A percentile compares a stretch with the other conserved stretches of the same genome.
Evolutionary conservation across 2,329 filamentous ascomycete species (phyloP).

Genomic region (Chalaropsis thielavioides): DNA sequence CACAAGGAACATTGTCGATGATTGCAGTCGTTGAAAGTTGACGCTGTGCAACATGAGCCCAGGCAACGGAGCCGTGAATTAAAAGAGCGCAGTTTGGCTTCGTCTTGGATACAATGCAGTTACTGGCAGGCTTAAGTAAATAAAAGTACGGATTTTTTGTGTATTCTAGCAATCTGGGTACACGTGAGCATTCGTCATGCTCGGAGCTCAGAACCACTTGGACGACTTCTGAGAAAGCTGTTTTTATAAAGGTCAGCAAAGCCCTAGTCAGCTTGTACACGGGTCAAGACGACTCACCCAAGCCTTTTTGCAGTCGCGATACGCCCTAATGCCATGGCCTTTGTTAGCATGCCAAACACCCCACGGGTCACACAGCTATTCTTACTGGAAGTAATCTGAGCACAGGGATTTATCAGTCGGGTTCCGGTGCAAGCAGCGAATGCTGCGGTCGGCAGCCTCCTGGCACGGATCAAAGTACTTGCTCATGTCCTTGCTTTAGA

Average conservation of each 20-base stretch:
- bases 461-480: constrained; percentile 94
- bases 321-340: constrained; percentile 46
- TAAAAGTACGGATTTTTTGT: neutral
- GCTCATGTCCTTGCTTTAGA: constrained; percentile 63
- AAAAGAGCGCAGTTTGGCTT: no score
- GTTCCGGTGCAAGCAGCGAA: constrained; percentile 80
- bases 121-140: no score
- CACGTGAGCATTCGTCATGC: no score
- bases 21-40: no score
- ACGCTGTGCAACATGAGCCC: neutral
- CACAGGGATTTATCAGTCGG: constrained; percentile 80
- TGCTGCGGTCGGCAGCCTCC: constrained; percentile 71
- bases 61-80: neutral
- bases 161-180: neutral
- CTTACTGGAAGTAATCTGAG: constrained; percentile 87
- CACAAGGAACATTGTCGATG: neutral
- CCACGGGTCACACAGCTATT: constrained; percentile 17
- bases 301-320: constrained; percentile 85
- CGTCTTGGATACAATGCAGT: no score
- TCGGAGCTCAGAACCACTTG: constrained; percentile 8
- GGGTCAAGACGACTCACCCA: constrained; percentile 47
- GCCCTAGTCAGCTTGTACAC: neutral
- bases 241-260: neutral
- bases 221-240: constrained; percentile 14
- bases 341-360: neutral